Percentiles rank a stretch among this genome's conserved stretches.
phyloP scores from a whole-genome alignment of 2,329 filamentous ascomycete species.

The Ciborinia camelliae region DNA sequence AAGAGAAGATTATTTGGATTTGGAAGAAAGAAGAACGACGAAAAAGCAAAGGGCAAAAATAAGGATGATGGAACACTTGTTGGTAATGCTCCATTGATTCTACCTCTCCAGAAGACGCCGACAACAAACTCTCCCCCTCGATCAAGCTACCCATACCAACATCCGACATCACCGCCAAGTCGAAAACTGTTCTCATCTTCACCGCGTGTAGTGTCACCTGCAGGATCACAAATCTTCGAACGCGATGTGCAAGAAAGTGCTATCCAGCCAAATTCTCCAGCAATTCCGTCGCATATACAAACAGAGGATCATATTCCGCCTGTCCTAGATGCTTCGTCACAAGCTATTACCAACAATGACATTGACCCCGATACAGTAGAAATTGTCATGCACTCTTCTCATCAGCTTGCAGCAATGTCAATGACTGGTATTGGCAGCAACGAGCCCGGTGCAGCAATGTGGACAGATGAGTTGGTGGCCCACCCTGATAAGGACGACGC shows the following conservation, averaged over 20 bases:
- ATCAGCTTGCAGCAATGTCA: conserved; percentile 72
- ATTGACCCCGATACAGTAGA: conserved; percentile 87
- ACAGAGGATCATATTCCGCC: conserved; percentile 93
- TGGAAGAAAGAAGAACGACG: conserved; percentile 58
- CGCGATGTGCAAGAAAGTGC: conserved; percentile 84
- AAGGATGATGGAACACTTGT: conserved; percentile 33
- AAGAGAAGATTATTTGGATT: conserved; percentile 60
- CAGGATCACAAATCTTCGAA: conserved; percentile 82
- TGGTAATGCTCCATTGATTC: conserved; percentile 29
- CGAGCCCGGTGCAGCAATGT: conserved; percentile 37
- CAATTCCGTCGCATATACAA: conserved; percentile 90
- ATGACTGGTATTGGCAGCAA: conserved; percentile 52
- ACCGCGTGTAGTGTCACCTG: conserved; percentile 73
- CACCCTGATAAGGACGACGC: conserved; percentile 56
- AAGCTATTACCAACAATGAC: conserved; percentile 83
- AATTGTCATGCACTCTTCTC: conserved; percentile 82
- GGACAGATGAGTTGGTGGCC: conserved; percentile 47
- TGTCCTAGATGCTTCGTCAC: conserved; percentile 84
- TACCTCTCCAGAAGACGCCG: conserved; percentile 32
- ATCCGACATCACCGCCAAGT: conserved; percentile 59
- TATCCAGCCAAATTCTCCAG: conserved; percentile 68
- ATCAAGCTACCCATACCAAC: conserved; percentile 41
- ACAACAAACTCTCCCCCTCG: conserved; percentile 44
- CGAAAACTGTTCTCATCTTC: conserved; percentile 65
- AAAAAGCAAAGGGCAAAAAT: conserved; percentile 44